These are phyloP conservation scores for Pulveroboletus sp. DNA, from an alignment of 768 basidiomycete species.

Conservation along the genomic window DNA sequence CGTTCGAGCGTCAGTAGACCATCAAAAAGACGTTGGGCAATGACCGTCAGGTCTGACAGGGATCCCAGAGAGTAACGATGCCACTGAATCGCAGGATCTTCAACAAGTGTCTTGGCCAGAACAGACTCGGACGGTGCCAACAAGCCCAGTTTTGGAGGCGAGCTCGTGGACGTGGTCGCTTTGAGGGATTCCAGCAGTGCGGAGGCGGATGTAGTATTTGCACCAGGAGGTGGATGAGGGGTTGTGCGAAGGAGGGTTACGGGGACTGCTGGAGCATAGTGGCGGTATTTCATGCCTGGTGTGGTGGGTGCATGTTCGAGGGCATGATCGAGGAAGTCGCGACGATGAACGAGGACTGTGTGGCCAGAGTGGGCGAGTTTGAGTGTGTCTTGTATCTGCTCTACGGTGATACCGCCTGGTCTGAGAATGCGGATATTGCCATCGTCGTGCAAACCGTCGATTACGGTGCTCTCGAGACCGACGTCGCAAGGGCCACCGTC, in stretches of 20 bases:
- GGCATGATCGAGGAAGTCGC: constrained; percentile 70
- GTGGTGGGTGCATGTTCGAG: constrained; percentile 85
- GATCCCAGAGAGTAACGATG: constrained; percentile 50
- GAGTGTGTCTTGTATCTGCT: constrained; percentile 71
- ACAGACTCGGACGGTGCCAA: constrained; percentile 61
- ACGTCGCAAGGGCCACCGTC: constrained; percentile 92
- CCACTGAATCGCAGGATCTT: constrained; percentile 49
- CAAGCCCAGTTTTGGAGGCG: constrained; percentile 55
- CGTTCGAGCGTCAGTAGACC: constrained; percentile 80
- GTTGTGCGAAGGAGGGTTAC: constrained; percentile 69
- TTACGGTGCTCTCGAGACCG: constrained; percentile 93
- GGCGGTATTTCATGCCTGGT: constrained; percentile 98
- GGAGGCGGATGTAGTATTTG: constrained; percentile 28
- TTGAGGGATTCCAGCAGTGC: constrained; percentile 46
- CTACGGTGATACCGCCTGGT: constrained; percentile 91
- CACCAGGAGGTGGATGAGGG: constrained; percentile 39
- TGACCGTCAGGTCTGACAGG: constrained; percentile 55
- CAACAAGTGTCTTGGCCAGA: constrained; percentile 29
- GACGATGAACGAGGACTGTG: constrained; percentile 70
- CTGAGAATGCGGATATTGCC: constrained; percentile 79
- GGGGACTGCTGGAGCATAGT: constrained; percentile 91
- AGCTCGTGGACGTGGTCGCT: constrained; percentile 5
- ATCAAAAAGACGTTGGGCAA: constrained; percentile 83
- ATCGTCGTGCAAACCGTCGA: constrained; percentile 79
- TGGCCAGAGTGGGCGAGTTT: constrained; percentile 37